Base-by-base conservation (phyloP, 2,329 filamentous ascomycete genomes). In the Hypocrella siamensis region DNA sequence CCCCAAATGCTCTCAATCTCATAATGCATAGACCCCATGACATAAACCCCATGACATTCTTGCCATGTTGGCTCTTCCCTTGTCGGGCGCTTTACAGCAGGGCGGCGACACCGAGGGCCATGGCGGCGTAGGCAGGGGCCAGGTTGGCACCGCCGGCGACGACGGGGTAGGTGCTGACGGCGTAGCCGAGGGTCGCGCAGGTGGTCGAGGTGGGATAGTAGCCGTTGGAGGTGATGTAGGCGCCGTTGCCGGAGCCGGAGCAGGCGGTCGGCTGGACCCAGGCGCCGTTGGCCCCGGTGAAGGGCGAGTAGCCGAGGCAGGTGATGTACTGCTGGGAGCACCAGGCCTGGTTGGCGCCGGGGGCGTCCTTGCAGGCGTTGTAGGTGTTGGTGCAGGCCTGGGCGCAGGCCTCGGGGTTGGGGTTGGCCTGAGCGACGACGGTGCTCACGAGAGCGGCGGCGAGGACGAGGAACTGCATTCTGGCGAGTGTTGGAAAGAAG, bases 251-350 rank as follows among this genome's bases (percentile, higher is more conserved):
- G 12, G n/a, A n/a, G n/a, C n/a, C n/a, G n/a, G n/a, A n/a, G n/a
- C n/a, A 24, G 12, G 21, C 8, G n/a, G n/a, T n/a, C n/a, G n/a
- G n/a, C n/a, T n/a, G n/a, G n/a, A n/a, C n/a, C n/a, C n/a, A n/a
- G n/a, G n/a, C 21, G 27, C 15, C 19, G 19, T 21, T 30, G 28
- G 8, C 25, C 14, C 9, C 14, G 3, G 11, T 18, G 11, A 17
- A 19, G n/a, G 32, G 28, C 16, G 9, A 27, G 24, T 31, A 34
- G n/a, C 32, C 32, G 6, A 34, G 28, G 28, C 32, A 34, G 12
- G 12, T 34, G 28, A 22, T 26, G 18, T 26, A 31, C n/a, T 34
- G 17, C n/a, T 28, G 19, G 22, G 16, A n/a, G 28, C 32, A 34
- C 6, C 6, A n/a, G 2, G 21, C 6, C 32, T 27, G 28, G 24